These are phyloP conservation scores for Dendrocalamus latiflorus DNA, from an alignment of 202 grass and related monocot genomes.

Conservation along the genomic window DNA sequence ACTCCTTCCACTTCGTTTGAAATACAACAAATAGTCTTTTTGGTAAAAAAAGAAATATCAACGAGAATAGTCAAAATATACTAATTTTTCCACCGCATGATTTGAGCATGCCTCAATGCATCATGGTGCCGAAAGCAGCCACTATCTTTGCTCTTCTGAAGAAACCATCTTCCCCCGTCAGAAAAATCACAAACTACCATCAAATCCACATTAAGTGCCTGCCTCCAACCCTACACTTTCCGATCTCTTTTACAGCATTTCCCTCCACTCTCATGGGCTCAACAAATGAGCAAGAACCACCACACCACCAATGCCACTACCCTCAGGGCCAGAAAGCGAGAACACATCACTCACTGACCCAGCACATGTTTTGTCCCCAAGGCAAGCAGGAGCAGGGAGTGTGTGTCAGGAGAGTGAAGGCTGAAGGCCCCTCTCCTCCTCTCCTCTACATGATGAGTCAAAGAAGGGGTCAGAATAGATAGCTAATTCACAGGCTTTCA, in stretches of 20 bases:
- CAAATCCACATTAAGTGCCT: neutral
- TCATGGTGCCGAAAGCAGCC: neutral
- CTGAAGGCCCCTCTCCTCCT: neutral
- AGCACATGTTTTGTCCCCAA: constrained; percentile 40
- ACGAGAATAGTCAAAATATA: neutral
- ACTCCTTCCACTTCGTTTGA: neutral
- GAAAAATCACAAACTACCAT: neutral
- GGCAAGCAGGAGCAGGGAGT: neutral
- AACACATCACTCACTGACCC: neutral
- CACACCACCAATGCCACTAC: neutral
- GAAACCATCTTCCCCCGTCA: neutral
- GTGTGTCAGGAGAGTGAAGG: constrained; percentile 29
- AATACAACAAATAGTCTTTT: neutral
- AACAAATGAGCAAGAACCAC: neutral
- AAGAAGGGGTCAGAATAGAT: constrained; percentile 31
- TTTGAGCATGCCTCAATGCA: constrained; percentile 20
- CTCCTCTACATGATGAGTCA: constrained; percentile 32
- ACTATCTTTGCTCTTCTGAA: neutral
- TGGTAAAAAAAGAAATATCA: neutral
- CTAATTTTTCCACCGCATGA: neutral
- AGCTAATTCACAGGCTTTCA: neutral
- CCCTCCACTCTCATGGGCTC: neutral
- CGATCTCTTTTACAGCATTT: neutral
- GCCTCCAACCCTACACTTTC: neutral
- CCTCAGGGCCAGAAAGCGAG: neutral